Evolutionary conservation across 345 rosid species (phyloP).

Genomic region (Eucalyptus paniculata): DNA sequence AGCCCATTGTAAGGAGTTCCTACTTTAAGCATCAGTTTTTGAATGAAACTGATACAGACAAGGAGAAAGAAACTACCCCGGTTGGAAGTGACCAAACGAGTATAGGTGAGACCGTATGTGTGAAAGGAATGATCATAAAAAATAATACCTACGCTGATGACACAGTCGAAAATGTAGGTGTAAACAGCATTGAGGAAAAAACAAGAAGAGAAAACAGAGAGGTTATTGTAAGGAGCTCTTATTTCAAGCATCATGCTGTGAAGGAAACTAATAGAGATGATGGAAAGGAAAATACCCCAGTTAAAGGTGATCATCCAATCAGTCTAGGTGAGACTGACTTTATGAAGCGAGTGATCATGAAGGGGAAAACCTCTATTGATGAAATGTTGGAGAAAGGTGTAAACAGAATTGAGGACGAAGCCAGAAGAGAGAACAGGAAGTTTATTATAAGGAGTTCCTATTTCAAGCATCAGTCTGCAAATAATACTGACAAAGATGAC

Average conservation of each 20-base stretch:
- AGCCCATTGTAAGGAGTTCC: constrained; percentile 48
- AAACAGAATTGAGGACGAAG: constrained; percentile 15
- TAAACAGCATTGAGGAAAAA: constrained; percentile 16
- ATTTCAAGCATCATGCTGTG: constrained; percentile 43
- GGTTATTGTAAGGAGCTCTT: constrained; percentile 51
- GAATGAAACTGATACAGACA: constrained; percentile 12
- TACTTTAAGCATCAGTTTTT: constrained; percentile 51
- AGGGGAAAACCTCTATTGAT: not conserved
- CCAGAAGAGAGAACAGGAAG: constrained; percentile 30
- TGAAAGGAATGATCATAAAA: not conserved
- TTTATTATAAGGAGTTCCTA: constrained; percentile 48
- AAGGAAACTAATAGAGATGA: constrained; percentile 14
- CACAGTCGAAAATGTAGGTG: not conserved
- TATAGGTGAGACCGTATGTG: not conserved
- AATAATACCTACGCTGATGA: not conserved
- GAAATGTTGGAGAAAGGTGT: not conserved
- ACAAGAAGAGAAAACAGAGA: constrained; percentile 28
- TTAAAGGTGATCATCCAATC: constrained; percentile 7
- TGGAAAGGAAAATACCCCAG: constrained; percentile 10
- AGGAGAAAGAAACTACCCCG: constrained; percentile 9
- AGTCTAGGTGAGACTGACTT: not conserved
- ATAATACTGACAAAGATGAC: constrained; percentile 11
- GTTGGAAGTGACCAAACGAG: constrained; percentile 5
- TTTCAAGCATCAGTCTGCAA: constrained; percentile 43
- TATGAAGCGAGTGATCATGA: not conserved